phyloP scores from a whole-genome alignment of 2,329 filamentous ascomycete species.

The Trichophyton rubrum region DNA sequence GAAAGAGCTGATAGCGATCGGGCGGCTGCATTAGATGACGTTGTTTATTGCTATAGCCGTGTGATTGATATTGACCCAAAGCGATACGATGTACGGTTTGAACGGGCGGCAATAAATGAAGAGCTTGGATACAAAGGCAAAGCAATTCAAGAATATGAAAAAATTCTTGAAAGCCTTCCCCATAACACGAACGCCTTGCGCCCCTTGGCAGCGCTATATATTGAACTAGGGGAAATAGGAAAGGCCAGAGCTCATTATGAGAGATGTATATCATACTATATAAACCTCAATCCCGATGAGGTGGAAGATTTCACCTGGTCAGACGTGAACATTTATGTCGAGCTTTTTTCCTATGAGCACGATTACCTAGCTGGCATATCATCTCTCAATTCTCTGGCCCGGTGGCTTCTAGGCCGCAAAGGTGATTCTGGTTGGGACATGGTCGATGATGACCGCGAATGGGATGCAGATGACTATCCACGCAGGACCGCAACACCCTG shows the following conservation, averaged over 20 bases:
- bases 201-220: slow-evolving; percentile 45
- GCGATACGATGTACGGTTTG: slow-evolving; percentile 42
- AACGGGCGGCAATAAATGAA: slow-evolving; percentile 44
- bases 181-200: slow-evolving; percentile 43
- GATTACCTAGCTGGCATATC: slow-evolving; percentile 54
- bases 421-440: slow-evolving; percentile 68
- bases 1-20: slow-evolving; percentile 37
- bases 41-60: slow-evolving; percentile 42
- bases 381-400: slow-evolving; percentile 57
- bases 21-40: slow-evolving; percentile 34
- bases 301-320: slow-evolving; percentile 53
- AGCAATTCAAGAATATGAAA: slow-evolving; percentile 41
- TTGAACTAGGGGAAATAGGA: slow-evolving; percentile 38
- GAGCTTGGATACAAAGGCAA: slow-evolving; percentile 36
- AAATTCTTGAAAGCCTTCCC: slow-evolving; percentile 42
- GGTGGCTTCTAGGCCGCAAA: slow-evolving; percentile 70
- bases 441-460: slow-evolving; percentile 71
- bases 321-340: slow-evolving; percentile 72
- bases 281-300: slow-evolving; percentile 32
- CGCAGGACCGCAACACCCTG: slow-evolving; percentile 50
- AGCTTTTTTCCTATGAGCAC: slow-evolving; percentile 57
- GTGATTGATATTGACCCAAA: slow-evolving; percentile 42
- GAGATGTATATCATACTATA: slow-evolving; percentile 39
- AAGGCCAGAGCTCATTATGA: slow-evolving; percentile 42
- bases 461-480: slow-evolving; percentile 60